Conservation (phyloP, 768 basidiomycete species). For the Leccinellum rugosiceps region DNA sequence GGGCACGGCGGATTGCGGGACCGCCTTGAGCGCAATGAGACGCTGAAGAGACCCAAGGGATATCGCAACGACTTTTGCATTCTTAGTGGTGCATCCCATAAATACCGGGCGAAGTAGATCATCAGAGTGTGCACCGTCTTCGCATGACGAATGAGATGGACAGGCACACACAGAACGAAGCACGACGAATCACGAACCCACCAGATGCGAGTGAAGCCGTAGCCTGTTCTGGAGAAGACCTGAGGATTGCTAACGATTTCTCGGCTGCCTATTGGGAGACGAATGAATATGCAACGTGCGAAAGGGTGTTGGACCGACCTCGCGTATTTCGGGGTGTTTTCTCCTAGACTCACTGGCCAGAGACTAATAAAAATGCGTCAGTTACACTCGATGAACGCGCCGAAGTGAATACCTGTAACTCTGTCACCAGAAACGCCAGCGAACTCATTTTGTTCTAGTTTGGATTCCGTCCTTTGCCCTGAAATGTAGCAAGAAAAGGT, state of each 20-base stretch:
- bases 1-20: slow-evolving; percentile 75
- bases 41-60: slow-evolving; percentile 89
- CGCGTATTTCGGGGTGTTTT: slow-evolving; percentile 90
- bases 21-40: slow-evolving; percentile 81
- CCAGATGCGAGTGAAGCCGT: slow-evolving; percentile 70
- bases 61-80: slow-evolving; percentile 91
- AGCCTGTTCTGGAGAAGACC: slow-evolving; percentile 80
- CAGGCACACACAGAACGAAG: neutral
- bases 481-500: neutral
- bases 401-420: slow-evolving; percentile 54
- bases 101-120: slow-evolving; percentile 85
- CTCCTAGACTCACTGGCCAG: slow-evolving; percentile 85
- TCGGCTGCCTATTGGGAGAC: slow-evolving; percentile 71
- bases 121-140: slow-evolving; percentile 77
- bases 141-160: neutral
- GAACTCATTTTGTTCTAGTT: slow-evolving; percentile 70
- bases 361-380: slow-evolving; percentile 46
- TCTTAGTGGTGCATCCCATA: slow-evolving; percentile 91
- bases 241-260: slow-evolving; percentile 76
- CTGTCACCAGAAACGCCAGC: slow-evolving; percentile 66
- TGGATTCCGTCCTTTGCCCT: no score
- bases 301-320: slow-evolving; percentile 47
- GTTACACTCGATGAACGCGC: neutral
- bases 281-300: neutral
- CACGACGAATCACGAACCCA: slow-evolving; percentile 34